Conservation (phyloP, 2,329 filamentous ascomycete genomes). For the Apiospora saccharicola region DNA sequence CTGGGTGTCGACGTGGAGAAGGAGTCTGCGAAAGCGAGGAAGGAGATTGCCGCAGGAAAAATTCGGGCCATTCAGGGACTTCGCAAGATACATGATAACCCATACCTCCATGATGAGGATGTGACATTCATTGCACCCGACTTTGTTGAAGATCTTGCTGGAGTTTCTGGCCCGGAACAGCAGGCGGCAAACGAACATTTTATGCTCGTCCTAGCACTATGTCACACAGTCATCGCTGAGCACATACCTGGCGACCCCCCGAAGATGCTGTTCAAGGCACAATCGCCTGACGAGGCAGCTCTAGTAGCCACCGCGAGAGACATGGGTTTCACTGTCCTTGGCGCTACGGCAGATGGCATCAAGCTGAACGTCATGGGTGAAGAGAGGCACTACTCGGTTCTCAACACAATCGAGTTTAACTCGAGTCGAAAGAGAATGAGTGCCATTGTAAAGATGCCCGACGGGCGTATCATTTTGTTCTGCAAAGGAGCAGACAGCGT, state of each 20-base stretch:
- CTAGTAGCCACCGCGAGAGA: conserved; percentile 94
- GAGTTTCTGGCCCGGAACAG: conserved; percentile 79
- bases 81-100: conserved; percentile 83
- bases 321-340: conserved; percentile 92
- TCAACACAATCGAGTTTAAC: conserved; percentile 98
- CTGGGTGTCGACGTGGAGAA: conserved; percentile 86
- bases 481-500: conserved; percentile 98
- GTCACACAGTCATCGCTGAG: conserved; percentile 95
- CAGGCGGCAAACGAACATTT: conserved; percentile 83
- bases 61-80: conserved; percentile 75
- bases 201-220: conserved; percentile 94
- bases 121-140: conserved; percentile 92
- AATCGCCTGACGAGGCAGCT: conserved; percentile 95
- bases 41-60: conserved; percentile 82
- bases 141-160: conserved; percentile 83
- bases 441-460: conserved; percentile 92
- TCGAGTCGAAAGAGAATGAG: conserved; percentile 98
- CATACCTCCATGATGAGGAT: conserved; percentile 87
- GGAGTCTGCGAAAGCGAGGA: conserved; percentile 74
- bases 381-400: conserved; percentile 83
- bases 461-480: conserved; percentile 87
- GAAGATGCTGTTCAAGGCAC: conserved; percentile 92
- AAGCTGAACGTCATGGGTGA: conserved; percentile 86
- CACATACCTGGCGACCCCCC: conserved; percentile 88
- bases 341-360: conserved; percentile 80